Base-by-base conservation (phyloP, 208 protist genomes). In the Wallacemonas collosoma region DNA sequence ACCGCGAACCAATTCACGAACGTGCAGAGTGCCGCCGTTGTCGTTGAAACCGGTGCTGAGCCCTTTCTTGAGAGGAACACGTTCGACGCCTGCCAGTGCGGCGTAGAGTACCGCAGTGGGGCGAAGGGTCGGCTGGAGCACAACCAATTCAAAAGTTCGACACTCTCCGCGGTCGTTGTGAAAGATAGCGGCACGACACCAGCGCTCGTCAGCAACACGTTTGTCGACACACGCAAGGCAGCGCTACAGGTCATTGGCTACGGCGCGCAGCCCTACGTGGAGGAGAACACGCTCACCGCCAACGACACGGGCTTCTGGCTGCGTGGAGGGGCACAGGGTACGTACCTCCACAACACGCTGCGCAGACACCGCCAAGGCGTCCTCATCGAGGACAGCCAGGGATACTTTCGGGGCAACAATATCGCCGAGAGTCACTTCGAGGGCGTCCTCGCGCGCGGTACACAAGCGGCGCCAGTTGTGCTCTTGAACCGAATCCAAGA, bases 91-190 rank as follows among this genome's bases (percentile, higher is more conserved):
- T 80, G 79, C 71, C 56, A 53, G 12, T 43, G 55, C 48, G 79
- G 79, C 15, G 9, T 84, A 2, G 58, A 73, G 43, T 72, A 75
- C 66, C 26, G 41, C 35, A 43, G 17, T 8, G 71, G 64, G 1
- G 72, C 71, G 26, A 14, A 47, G 15, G 79, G 79, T 14, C n/a
- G 38, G 3, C 41, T 63, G 40, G 51, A 55, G 43, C 47, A 36
- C 44, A 84, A 84, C 53, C 65, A 57, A 47, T 75, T 84, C 71
- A 70, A 62, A 11, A 57, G 35, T n/a, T 67, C 62, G 53, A 69
- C 45, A 8, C 14, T 43, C 15, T 41, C 17, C n/a, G 75, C 48
- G 26, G 48, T 80, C 9, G 7, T 40, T 12, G 64, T 80, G 5
- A 66, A 36, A 11, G 68, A 67, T 45, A 45, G 17, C 14, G 15